A percentile compares a stretch with the other conserved stretches of the same genome.
Conservation (phyloP, 2,329 filamentous ascomycete species). For the Colletotrichum scovillei region DNA sequence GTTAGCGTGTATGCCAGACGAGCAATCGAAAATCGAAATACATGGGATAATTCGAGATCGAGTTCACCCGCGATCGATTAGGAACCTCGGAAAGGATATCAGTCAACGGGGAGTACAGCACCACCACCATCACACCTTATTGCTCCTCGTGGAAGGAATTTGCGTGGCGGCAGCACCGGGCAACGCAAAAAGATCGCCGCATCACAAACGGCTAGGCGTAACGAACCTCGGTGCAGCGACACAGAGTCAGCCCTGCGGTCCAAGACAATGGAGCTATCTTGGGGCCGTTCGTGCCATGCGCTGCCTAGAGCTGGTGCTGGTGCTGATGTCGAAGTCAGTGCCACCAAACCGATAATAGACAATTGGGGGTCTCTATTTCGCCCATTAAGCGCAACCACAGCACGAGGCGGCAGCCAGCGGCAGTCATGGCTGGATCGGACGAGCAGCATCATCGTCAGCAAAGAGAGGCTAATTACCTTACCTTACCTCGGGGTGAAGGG, state of each 20-base stretch:
- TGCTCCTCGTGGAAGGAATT: constrained; percentile 7
- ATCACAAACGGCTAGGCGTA: constrained; percentile 21
- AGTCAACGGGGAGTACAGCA: background rate
- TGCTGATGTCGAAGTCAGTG: constrained; percentile 20
- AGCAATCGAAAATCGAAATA: constrained; percentile 18
- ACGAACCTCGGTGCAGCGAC: constrained; percentile 21
- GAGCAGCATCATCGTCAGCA: background rate
- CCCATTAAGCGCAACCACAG: constrained; percentile 14
- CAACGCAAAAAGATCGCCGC: background rate
- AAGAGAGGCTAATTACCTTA: background rate
- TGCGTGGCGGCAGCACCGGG: background rate
- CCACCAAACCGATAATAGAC: constrained; percentile 34
- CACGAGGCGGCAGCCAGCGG: constrained; percentile 15
- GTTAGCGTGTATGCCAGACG: constrained; percentile 10
- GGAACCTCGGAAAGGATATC: constrained; percentile 12
- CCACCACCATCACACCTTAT: background rate
- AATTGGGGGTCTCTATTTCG: constrained; percentile 25
- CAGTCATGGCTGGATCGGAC: background rate
- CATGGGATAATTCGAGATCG: background rate
- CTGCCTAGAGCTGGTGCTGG: background rate
- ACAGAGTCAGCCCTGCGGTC: constrained; percentile 30
- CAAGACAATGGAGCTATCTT: constrained; percentile 35
- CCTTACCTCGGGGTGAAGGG: no score
- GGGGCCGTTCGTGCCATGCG: constrained; percentile 9
- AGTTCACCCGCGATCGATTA: background rate